A percentile compares a stretch with the other conserved stretches of the same genome.
Conservation (phyloP, 2,329 filamentous ascomycete species). For the Fusarium veterinarium region DNA sequence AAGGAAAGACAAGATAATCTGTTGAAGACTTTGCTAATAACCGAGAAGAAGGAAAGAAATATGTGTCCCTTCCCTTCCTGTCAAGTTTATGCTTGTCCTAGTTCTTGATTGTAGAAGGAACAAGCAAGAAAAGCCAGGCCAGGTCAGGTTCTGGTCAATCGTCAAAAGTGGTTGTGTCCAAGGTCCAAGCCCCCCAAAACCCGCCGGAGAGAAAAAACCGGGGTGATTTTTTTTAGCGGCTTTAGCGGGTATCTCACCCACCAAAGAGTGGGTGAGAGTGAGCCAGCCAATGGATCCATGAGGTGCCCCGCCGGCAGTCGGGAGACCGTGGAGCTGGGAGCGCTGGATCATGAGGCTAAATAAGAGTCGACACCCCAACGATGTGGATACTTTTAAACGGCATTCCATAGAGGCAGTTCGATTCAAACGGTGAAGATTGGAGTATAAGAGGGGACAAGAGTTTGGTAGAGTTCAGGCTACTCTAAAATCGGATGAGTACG, state of each 20-base stretch:
- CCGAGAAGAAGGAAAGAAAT: conserved; percentile 6
- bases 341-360: conserved; percentile 21
- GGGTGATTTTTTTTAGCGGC: conserved; percentile 27
- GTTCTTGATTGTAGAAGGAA: background rate
- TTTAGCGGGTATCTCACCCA: conserved; percentile 35
- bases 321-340: conserved; percentile 5
- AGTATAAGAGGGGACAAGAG: background rate
- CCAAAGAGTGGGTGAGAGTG: conserved; percentile 17
- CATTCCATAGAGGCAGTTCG: conserved; percentile 11
- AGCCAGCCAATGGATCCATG: background rate
- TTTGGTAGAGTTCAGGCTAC: conserved; percentile 2
- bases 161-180: conserved; percentile 21
- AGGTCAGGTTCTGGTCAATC: background rate
- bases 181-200: background rate
- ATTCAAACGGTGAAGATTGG: conserved; percentile 26
- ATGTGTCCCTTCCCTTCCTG: background rate
- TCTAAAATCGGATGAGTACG: background rate
- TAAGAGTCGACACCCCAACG: conserved; percentile 1
- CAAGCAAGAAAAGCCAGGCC: conserved; percentile 6
- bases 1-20: background rate
- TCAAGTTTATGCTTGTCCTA: background rate
- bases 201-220: conserved; percentile 13
- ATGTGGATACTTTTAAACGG: conserved; percentile 22
- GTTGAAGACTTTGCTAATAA: background rate
- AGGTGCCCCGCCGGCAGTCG: conserved; percentile 18